Conservation (phyloP, 306 rosid genomes). For the Rosa lucieae region DNA sequence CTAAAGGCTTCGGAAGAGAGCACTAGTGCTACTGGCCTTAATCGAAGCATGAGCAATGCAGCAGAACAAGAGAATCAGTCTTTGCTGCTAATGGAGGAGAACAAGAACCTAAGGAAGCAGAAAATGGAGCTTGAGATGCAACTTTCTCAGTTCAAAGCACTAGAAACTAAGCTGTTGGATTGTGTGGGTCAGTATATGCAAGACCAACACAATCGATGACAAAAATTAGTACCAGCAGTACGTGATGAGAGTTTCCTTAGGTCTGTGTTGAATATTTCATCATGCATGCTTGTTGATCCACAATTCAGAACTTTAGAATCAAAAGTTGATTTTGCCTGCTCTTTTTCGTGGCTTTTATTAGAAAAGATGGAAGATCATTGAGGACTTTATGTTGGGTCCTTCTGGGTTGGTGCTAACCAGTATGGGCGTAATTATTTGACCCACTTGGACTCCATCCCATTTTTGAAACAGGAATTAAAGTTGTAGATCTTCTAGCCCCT, state of each 20-base stretch:
- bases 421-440: neutral
- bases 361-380: neutral
- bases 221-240: neutral
- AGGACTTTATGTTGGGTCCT: neutral
- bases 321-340: neutral
- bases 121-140: conserved; percentile 57
- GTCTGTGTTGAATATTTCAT: neutral
- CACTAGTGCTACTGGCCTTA: conserved; percentile 1
- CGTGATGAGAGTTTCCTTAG: neutral
- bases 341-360: neutral
- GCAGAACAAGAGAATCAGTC: conserved; percentile 33
- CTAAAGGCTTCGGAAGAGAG: conserved; percentile 59
- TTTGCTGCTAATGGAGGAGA: conserved; percentile 57
- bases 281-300: neutral
- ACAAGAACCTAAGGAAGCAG: conserved; percentile 63
- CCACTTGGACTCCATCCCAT: neutral
- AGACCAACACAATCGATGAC: conserved; percentile 9
- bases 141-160: conserved; percentile 62
- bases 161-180: conserved; percentile 58
- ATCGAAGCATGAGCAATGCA: conserved; percentile 14
- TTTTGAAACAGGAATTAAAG: too few species aligned
- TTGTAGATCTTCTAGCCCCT: too few species aligned
- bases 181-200: conserved; percentile 49
- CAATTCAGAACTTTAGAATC: neutral
- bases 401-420: neutral